Percentiles rank a stretch among this genome's conserved stretches.
Evolutionary conservation across 1,284 basidiomycete species (phyloP).

Genomic region (Sparassis latifolia): DNA sequence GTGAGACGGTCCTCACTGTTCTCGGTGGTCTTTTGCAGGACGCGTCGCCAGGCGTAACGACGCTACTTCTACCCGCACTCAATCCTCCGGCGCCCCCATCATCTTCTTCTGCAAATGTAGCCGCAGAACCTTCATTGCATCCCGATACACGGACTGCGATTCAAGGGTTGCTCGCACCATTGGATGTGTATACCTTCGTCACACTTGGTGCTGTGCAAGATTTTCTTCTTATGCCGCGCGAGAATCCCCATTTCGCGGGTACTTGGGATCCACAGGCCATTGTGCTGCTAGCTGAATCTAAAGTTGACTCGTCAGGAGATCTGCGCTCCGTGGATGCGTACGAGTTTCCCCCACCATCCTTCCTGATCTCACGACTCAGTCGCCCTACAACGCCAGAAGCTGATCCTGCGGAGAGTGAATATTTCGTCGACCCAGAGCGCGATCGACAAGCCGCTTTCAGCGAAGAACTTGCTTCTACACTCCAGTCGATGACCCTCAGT

Average conservation of each 20-base stretch:
- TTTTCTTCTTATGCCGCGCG: slow-evolving; percentile 69
- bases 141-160: slow-evolving; percentile 51
- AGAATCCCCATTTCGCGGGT: slow-evolving; percentile 67
- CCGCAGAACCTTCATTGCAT: slow-evolving; percentile 3
- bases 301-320: slow-evolving; percentile 16
- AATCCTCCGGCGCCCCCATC: slow-evolving; percentile 52
- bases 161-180: slow-evolving; percentile 52
- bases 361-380: slow-evolving; percentile 18
- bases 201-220: slow-evolving; percentile 66
- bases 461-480: slow-evolving; percentile 35
- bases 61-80: slow-evolving; percentile 70
- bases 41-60: slow-evolving; percentile 61
- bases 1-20: slow-evolving; percentile 68
- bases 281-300: slow-evolving; percentile 39
- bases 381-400: not conserved
- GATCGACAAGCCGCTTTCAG: slow-evolving; percentile 22
- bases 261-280: slow-evolving; percentile 70
- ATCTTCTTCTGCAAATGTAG: slow-evolving; percentile 27
- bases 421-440: slow-evolving; percentile 5
- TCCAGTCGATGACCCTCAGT: slow-evolving; percentile 35
- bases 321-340: slow-evolving; percentile 42
- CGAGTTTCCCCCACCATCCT: slow-evolving; percentile 51
- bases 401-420: not conserved
- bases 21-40: slow-evolving; percentile 66
- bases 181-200: slow-evolving; percentile 55